A percentile compares a stretch with the other conserved stretches of the same genome.
Evolutionary conservation across 352 stramenopile genomes (phyloP).

Genomic region (Elongisporangium prolatum): DNA sequence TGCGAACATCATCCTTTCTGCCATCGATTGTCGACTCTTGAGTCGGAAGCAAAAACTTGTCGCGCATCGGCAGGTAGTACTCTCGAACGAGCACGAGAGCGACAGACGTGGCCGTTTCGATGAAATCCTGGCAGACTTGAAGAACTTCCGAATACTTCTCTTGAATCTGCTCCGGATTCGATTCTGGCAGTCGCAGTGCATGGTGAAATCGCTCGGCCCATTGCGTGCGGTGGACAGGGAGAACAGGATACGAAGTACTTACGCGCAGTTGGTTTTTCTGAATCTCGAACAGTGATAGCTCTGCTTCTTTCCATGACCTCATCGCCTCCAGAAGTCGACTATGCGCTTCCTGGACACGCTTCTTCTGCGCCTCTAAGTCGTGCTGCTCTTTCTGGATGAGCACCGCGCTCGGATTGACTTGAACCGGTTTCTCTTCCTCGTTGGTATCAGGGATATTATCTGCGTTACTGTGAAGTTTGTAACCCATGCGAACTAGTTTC

Average conservation of each 20-base stretch:
- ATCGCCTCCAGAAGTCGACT: slow-evolving; percentile 56
- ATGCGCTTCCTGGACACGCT: slow-evolving; percentile 48
- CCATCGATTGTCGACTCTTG: slow-evolving; percentile 57
- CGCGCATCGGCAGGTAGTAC: slow-evolving; percentile 53
- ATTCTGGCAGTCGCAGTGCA: slow-evolving; percentile 39
- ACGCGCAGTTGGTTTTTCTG: slow-evolving; percentile 45
- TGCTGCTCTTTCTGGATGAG: slow-evolving; percentile 54
- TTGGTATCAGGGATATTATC: slow-evolving; percentile 7
- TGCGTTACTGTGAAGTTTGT: slow-evolving; percentile 21
- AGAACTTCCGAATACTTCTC: slow-evolving; percentile 83
- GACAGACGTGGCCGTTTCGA: slow-evolving; percentile 63
- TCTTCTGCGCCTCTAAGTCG: slow-evolving; percentile 39
- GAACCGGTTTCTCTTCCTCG: slow-evolving; percentile 8
- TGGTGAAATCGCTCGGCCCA: slow-evolving; percentile 66
- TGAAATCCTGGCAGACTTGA: slow-evolving; percentile 87
- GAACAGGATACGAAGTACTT: slow-evolving; percentile 34
- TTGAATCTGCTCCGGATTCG: slow-evolving; percentile 33
- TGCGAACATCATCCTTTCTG: slow-evolving; percentile 57
- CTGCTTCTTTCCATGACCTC: slow-evolving; percentile 68
- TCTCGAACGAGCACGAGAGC: slow-evolving; percentile 83
- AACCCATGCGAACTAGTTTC: slow-evolving; percentile 62
- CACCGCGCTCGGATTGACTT: slow-evolving; percentile 26
- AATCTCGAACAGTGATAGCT: slow-evolving; percentile 51
- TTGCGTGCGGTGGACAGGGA: slow-evolving; percentile 39
- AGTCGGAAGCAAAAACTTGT: slow-evolving; percentile 77